Base-by-base conservation (phyloP, 2,329 filamentous ascomycete genomes). In the Fusarium denticulatum region DNA sequence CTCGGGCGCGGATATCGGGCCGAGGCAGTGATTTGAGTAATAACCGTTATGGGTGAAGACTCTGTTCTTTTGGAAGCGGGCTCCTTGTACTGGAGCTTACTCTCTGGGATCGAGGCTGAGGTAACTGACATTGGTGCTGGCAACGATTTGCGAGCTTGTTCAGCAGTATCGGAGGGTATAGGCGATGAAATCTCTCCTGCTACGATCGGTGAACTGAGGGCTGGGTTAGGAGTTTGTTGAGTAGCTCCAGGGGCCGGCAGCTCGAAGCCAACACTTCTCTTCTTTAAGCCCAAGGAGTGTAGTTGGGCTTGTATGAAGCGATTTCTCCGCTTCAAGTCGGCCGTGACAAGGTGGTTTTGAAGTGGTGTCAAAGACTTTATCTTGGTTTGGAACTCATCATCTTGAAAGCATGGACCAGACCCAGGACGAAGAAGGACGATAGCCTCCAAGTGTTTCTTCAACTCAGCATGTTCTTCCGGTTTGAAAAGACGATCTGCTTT, bases 231-330 rank as follows among this genome's bases (percentile, higher is more conserved):
- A 32, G 5, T 13, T 32, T 32, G 30, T 10, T 11, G 30, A 30
- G 30, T 3, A 6, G 1, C 3, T 16, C 16, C 24, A 1, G 24
- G 6, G 0, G 2, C 0, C 2, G 30, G 18, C 0, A 39, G 3
- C 3, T 55, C 36, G 0, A 55, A 24, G 0, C 7, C 36, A 20
- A 14, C 4, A 14, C 2, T 36, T 18, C 55, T 46, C 7, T 40
- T 47, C 24, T 37, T 58, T 2, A 58, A 9, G 1, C 55, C 20
- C 0, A 28, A 6, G 7, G 55, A 58, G 4, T 58, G 55, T 6
- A 36, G 18, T 2, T 58, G 55, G 1, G 55, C 55, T 3, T 58
- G 55, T 3, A 46, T n/a, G 10, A 46, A 58, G 0, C 55, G 42
- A 36, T 58, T 58, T 37, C 55, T 46, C 4, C 55, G 40, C 5